Evolutionary conservation across 495 filamentous ascomycete species (phyloP), one percentile per base, ranked within the genome.

Genomic region (Hypoxylon subgilvum): DNA sequence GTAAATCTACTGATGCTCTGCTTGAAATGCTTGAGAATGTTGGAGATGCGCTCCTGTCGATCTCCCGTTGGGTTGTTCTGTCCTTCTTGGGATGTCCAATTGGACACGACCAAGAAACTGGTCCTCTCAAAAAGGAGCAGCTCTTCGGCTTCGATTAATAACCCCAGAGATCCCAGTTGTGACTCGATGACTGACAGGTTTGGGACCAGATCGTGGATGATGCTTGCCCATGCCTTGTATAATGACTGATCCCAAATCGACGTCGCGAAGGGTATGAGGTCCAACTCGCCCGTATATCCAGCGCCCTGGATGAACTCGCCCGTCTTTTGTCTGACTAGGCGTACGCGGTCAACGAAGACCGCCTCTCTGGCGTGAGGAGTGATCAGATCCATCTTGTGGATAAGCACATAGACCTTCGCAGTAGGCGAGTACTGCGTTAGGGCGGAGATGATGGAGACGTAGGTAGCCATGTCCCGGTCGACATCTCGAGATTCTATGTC

Each of bases 321-420:
- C n/a, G 86, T 89, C 62, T 88, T 87, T 56, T 83, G 80, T 44
- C 85, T 81, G 59, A 98, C 88, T 21, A 91, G 75, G 14, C 79
- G 74, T 4, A 86, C 84, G 39, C 90, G 84, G 57, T 93, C 87
- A 49, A 90, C 83, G 73, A 94, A 96, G 55, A 96, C 84, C 31
- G 84, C 82, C 58, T 89, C 84, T 27, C 93, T 85, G 63, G 86
- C 82, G 52, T 87, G 79, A 27, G 84, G 82, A 64, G 90, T 89
- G 50, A 97, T 91, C n/a, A 98, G 84, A 71, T 98, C 94, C 87
- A 98, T 96, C 72, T 98, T 98, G 82, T 98, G 94, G 55, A 98
- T 87, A 6, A 98, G 83, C 45, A 91, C 88, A 76, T 96, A 98
- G 61, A 97, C 84, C 62, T 87, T 86, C 42, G 94, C 93, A 6